Percentiles rank a stretch among this genome's conserved stretches.
Evolutionary conservation across 305 asterid genomes (phyloP).

Genomic region (Fraxinus sp.): DNA sequence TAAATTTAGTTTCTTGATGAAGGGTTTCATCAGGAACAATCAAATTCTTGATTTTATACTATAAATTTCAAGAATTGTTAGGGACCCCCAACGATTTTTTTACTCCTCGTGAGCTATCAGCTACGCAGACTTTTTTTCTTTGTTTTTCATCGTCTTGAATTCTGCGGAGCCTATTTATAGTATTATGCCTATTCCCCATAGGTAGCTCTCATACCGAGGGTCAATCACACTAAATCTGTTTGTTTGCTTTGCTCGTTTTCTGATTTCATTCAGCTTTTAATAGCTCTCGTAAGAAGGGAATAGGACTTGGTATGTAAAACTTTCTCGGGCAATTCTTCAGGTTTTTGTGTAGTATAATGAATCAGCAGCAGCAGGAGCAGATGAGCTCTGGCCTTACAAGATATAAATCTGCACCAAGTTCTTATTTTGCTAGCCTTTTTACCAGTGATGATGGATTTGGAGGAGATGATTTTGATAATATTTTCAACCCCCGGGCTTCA

Average conservation of each 20-base stretch:
- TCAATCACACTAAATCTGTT: background rate
- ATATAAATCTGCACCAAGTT: slow-evolving; percentile 64
- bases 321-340: background rate
- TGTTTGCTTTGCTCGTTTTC: background rate
- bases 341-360: background rate
- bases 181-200: background rate
- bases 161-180: background rate
- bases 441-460: slow-evolving; percentile 33
- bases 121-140: background rate
- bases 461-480: slow-evolving; percentile 42
- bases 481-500: slow-evolving; percentile 25
- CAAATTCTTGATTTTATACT: background rate
- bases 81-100: background rate
- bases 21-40: background rate
- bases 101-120: background rate
- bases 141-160: background rate
- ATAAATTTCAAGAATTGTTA: background rate
- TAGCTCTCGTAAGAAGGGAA: background rate
- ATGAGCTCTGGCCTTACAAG: slow-evolving; percentile 50
- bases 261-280: background rate
- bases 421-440: slow-evolving; percentile 44
- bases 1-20: background rate
- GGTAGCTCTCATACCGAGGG: background rate
- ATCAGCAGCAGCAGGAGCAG: slow-evolving; percentile 32
- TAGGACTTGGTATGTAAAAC: background rate